Base-by-base conservation (phyloP, 371 early-diverging fungal species). In the Saksenaea oblongispora region DNA sequence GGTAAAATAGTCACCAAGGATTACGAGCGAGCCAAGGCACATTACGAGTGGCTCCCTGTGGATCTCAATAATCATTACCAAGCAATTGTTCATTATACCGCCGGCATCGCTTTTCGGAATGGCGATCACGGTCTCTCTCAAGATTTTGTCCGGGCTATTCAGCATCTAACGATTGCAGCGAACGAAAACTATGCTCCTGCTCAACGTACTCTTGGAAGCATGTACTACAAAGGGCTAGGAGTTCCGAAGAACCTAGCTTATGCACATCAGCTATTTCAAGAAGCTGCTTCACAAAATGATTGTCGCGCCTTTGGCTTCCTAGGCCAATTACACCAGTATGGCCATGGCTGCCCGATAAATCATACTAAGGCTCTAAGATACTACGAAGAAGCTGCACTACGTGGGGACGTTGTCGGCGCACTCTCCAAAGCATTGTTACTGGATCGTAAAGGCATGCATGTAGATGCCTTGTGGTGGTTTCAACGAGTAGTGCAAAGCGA, bases 171-270 rank as follows among this genome's bases (percentile, higher is more conserved):
- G 0, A 60, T 58, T 36, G 57, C 72, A 1, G 68, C 76, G 8
- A 61, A 72, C 18, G 35, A 47, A 22, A 75, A 71, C 1, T 62
- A 60, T 58, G 47, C 71, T 5, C 58, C 53, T 39, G 79, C 72
- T 0, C 79, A 79, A 54, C 67, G 66, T 22, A 41, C 70, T 5
- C 63, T 82, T 0, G 84, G 83, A 8, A 61, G 72, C 15, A 74
- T 77, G 73, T 81, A 76, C 58, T 68, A 74, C 10, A 70, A 78
- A 58, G 78, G 73, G 5, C 51, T 70, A 24, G 71, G 73, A 11
- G 63, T 68, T 76, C 3, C 70, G 65, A 17, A 69, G 67, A 68
- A 88, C 59, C 10, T 47, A 22, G 22, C 5, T 22, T 9, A 10
- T 18, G 93, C 93, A 11, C 61, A 60, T 28, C 22, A 27, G 5